Evolutionary conservation across 2,329 filamentous ascomycete species (phyloP), one percentile per base, ranked within the genome.

Genomic region (Didymosphaeria variabile): DNA sequence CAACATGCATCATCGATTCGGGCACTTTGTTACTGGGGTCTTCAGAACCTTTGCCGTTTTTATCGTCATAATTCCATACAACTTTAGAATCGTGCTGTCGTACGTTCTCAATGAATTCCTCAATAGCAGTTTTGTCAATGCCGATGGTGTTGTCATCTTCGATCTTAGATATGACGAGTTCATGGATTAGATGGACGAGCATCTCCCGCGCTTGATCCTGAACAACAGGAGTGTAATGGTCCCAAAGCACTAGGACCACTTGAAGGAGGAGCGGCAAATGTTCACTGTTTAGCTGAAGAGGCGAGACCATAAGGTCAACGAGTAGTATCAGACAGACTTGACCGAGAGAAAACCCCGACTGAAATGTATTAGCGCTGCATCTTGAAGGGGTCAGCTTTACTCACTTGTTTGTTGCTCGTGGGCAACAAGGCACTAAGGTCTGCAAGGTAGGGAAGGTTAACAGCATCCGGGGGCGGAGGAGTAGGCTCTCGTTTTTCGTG

Each of bases 191-290:
- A 81, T 99, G 95, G 1, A 99, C 94, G 17, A 99, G 86, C 94
- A 99, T 97, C 79, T 99, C 95, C 52, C 94, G 89, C 32, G 96
- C 94, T 77, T 99, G 94, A 68, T 98, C 95, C 77, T 98, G 94
- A 1, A 99, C 95, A 12, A 97, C 87, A 3, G 92, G 89, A 1
- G 92, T 97, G 72, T 99, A 97, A 72, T 98, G 94, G 76, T 99
- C 96, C 95, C 95, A 99, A 1, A 98, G 86, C 3, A 98, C 93
- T 13, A 94, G 90, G 5, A 97, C 90, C 9, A 97, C 92, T 77
- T 99, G 95, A 15, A 99, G 82, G 21, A 99, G 83, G 29, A 97
- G 86, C 1, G 94, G 93, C 3, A 98, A 87, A 68, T 91, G 91
- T 50, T 97, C 92, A 19, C 88, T 84, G 2, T 87, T 85, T 17